Conservation (phyloP, 768 basidiomycete species). For the Inosperma sp. region DNA sequence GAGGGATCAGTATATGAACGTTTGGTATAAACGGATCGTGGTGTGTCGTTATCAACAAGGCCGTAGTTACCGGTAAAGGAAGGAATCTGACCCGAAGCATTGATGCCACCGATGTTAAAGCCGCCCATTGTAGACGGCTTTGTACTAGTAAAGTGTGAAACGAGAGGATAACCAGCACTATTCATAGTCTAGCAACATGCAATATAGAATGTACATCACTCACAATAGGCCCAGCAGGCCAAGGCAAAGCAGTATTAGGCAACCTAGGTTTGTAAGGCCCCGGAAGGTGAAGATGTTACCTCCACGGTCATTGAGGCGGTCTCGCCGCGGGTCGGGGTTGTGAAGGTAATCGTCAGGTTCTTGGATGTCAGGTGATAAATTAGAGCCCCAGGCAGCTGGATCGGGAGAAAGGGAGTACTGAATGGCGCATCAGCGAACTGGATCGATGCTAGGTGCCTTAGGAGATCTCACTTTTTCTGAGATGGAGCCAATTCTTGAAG, state of each 20-base stretch:
- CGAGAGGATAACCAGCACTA: conserved; percentile 62
- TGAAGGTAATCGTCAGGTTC: conserved; percentile 73
- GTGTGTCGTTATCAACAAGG: conserved; percentile 76
- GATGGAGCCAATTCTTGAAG: conserved; percentile 23
- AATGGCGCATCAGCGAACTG: conserved; percentile 4
- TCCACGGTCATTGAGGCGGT: conserved; percentile 51
- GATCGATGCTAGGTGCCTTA: not conserved
- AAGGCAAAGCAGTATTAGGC: conserved; percentile 50
- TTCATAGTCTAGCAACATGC: not conserved
- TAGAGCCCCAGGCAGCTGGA: conserved; percentile 67
- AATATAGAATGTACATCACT: conserved; percentile 21
- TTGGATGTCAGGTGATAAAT: conserved; percentile 49
- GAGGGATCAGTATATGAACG: conserved; percentile 50
- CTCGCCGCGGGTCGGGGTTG: conserved; percentile 64
- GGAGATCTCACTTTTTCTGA: conserved; percentile 49
- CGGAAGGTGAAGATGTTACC: conserved; percentile 59
- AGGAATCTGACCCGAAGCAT: conserved; percentile 71
- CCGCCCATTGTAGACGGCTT: conserved; percentile 49
- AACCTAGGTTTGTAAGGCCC: conserved; percentile 70
- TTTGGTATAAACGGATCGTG: conserved; percentile 49
- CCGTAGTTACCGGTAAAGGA: conserved; percentile 58
- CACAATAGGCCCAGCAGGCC: conserved; percentile 60
- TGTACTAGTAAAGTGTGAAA: conserved; percentile 49
- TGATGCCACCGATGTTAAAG: conserved; percentile 75
- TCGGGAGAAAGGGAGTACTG: conserved; percentile 75